A percentile compares a stretch with the other conserved stretches of the same genome.
phyloP scores from a whole-genome alignment of 2,329 filamentous ascomycete genomes.

The Dothideomycetes sp. region DNA sequence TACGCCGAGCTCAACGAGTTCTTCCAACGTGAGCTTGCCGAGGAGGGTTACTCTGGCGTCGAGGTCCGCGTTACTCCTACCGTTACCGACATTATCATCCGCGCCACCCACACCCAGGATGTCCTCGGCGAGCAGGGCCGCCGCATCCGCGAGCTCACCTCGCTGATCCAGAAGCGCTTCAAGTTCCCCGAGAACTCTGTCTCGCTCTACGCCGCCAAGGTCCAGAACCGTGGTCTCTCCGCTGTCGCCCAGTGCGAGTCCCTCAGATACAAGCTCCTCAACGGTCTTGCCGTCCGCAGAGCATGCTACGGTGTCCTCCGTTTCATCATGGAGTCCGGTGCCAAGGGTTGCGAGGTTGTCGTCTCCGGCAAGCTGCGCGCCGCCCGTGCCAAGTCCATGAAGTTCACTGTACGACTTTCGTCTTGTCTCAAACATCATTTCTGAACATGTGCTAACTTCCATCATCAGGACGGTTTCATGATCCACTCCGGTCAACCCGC shows the following conservation, averaged over 20 bases:
- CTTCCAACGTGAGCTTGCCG: constrained; percentile 99
- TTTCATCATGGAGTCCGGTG: constrained; percentile 99
- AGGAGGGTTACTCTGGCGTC: constrained; percentile 99
- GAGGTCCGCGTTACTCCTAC: constrained; percentile 99
- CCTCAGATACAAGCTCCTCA: constrained; percentile 99
- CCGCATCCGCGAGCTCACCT: constrained; percentile 99
- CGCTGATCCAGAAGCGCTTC: constrained; percentile 99
- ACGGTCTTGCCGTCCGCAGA: constrained; percentile 95
- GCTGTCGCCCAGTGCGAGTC: constrained; percentile 99
- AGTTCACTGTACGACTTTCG: constrained; percentile 80
- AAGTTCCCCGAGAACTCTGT: constrained; percentile 99
- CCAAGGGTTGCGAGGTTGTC: constrained; percentile 99
- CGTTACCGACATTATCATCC: constrained; percentile 99
- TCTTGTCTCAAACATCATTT: background rate
- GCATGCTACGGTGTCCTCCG: constrained; percentile 99
- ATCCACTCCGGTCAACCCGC: constrained; percentile 99
- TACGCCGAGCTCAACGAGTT: constrained; percentile 99
- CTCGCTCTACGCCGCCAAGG: constrained; percentile 99
- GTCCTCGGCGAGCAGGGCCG: constrained; percentile 99
- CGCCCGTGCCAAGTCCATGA: constrained; percentile 99
- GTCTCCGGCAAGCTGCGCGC: constrained; percentile 98
- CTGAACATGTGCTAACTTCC: background rate
- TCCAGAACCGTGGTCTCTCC: constrained; percentile 99
- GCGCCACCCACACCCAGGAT: constrained; percentile 99
- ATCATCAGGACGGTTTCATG: constrained; percentile 88